Evolutionary conservation across 2,329 filamentous ascomycete species (phyloP).

Genomic region (Cladosporium sphaerospermum): DNA sequence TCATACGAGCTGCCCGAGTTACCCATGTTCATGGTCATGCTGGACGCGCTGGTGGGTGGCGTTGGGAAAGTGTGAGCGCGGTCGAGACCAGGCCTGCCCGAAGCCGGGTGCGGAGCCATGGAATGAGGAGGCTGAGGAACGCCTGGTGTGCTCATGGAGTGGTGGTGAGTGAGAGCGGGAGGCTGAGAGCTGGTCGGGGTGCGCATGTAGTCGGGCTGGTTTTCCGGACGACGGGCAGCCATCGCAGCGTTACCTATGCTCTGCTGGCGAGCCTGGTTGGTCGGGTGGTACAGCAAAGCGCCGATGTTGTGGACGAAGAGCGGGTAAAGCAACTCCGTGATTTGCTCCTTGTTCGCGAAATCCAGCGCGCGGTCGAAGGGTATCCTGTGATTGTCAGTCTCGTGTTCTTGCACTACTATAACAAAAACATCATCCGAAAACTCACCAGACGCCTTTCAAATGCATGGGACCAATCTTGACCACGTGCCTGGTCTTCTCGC

Average conservation of each 20-base stretch:
- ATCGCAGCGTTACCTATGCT: slow-evolving; percentile 56
- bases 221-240: slow-evolving; percentile 63
- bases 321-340: slow-evolving; percentile 89
- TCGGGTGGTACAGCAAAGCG: slow-evolving; percentile 85
- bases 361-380: slow-evolving; percentile 96
- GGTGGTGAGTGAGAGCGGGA: slow-evolving; percentile 66
- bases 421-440: slow-evolving; percentile 14
- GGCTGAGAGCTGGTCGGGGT: slow-evolving; percentile 53
- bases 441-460: slow-evolving; percentile 92
- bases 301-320: slow-evolving; percentile 97
- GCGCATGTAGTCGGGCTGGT: slow-evolving; percentile 52
- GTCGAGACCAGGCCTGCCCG: slow-evolving; percentile 66
- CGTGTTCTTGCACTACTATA: not conserved
- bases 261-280: slow-evolving; percentile 72
- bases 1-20: slow-evolving; percentile 69
- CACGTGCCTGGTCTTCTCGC: slow-evolving; percentile 92
- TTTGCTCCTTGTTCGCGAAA: slow-evolving; percentile 99
- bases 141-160: slow-evolving; percentile 57
- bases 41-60: slow-evolving; percentile 86
- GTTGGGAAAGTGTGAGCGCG: slow-evolving; percentile 90
- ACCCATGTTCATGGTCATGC: slow-evolving; percentile 66
- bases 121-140: slow-evolving; percentile 62
- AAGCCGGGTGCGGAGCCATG: slow-evolving; percentile 54
- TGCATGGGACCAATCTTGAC: slow-evolving; percentile 99
- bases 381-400: slow-evolving; percentile 58